phyloP scores from a whole-genome alignment of 805 yeast genomes.

The Metschnikowia bowlesiae region DNA sequence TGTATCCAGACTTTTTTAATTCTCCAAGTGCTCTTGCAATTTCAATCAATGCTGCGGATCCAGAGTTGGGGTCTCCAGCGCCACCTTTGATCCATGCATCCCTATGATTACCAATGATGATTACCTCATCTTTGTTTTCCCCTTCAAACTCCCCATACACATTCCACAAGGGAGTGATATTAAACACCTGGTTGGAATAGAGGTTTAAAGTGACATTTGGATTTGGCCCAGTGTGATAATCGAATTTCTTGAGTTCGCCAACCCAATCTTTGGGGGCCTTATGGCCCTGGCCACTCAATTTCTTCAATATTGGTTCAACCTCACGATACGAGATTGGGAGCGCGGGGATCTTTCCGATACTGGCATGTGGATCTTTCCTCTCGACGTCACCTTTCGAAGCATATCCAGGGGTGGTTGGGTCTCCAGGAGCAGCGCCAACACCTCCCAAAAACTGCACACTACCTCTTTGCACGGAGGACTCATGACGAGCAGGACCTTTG shows the following conservation, averaged over 20 bases:
- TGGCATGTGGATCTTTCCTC: constrained; percentile 17
- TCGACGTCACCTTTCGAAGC: constrained; percentile 39
- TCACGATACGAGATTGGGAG: constrained; percentile 65
- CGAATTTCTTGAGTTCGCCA: constrained; percentile 37
- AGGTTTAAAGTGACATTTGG: constrained; percentile 44
- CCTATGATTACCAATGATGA: constrained; percentile 70
- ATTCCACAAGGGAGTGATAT: constrained; percentile 57
- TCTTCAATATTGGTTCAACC: constrained; percentile 56
- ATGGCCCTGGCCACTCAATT: constrained; percentile 56
- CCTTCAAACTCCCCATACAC: constrained; percentile 63
- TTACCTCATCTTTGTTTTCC: constrained; percentile 45
- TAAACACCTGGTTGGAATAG: constrained; percentile 57
- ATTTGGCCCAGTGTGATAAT: constrained; percentile 53
- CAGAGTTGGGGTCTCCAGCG: constrained; percentile 76
- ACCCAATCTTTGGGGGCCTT: constrained; percentile 38
- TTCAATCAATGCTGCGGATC: constrained; percentile 62
- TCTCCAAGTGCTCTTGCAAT: constrained; percentile 56
- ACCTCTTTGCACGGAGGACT: constrained; percentile 57
- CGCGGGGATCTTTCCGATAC: constrained; percentile 64
- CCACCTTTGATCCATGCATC: constrained; percentile 81
- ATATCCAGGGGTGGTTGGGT: constrained; percentile 72
- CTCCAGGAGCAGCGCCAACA: constrained; percentile 56
- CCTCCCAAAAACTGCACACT: constrained; percentile 54
- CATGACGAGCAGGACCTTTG: constrained; percentile 61
- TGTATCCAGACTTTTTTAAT: constrained; percentile 58